phyloP scores from a whole-genome alignment of 192 early-diverging fungal genomes.

The Linnemannia hyalina region DNA sequence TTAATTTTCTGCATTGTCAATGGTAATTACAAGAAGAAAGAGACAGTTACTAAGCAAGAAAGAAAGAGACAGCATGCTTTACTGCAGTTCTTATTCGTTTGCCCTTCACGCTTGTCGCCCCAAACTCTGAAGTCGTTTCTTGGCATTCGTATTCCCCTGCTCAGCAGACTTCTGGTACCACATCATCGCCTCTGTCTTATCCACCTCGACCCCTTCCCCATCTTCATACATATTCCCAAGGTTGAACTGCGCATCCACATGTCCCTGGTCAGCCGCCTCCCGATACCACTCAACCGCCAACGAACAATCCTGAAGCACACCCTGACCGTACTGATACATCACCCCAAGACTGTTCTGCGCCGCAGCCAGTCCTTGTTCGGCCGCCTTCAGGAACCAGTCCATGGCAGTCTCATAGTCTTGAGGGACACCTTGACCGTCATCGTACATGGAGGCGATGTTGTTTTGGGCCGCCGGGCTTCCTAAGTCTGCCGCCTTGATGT shows the following conservation, averaged over 20 bases:
- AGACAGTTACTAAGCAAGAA: no score
- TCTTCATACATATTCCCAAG: background rate
- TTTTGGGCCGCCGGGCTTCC: background rate
- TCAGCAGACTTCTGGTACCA: background rate
- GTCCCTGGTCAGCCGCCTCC: background rate
- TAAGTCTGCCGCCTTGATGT: background rate
- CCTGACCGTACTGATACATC: background rate
- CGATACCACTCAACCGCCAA: background rate
- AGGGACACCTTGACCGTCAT: background rate
- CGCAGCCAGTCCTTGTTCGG: background rate
- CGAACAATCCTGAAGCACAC: background rate
- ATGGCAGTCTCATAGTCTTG: background rate
- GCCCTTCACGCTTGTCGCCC: no score
- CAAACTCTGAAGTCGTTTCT: no score
- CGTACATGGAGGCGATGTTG: background rate
- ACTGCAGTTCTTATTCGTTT: no score
- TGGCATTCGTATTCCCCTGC: background rate
- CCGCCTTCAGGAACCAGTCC: slow-evolving; percentile 1
- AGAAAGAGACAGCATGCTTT: no score
- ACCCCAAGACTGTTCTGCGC: background rate
- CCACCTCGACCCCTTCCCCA: background rate
- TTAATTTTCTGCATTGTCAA: no score
- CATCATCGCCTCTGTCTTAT: background rate
- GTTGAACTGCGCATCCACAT: background rate
- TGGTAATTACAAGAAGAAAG: no score